Conservation (phyloP, 2,329 filamentous ascomycete genomes). For the Beauveria sp. region DNA sequence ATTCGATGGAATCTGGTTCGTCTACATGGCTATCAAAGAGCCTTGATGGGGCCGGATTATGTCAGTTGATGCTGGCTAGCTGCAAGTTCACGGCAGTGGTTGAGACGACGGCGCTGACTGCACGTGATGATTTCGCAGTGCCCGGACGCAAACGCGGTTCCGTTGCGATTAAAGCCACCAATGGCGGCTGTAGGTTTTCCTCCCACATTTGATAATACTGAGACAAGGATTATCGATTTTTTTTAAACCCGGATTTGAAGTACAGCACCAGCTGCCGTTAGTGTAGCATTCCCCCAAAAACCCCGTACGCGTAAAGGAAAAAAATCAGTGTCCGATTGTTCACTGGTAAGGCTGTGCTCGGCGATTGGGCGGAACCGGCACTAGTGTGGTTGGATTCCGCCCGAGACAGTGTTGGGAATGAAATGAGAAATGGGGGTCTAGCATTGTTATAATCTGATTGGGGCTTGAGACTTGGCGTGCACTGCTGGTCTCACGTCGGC, state of each 20-base stretch:
- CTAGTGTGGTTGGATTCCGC: not conserved
- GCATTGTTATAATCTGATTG: not conserved
- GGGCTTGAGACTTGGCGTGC: not conserved
- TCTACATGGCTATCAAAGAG: not conserved
- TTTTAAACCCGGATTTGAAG: too few relatives aligned
- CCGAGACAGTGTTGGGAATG: not conserved
- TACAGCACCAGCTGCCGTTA: too few relatives aligned
- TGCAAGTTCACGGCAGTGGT: not conserved
- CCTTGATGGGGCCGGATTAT: not conserved
- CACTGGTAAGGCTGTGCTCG: not conserved
- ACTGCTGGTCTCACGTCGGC: not conserved
- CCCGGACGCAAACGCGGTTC: not conserved
- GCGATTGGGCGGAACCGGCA: not conserved
- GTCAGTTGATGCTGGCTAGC: not conserved
- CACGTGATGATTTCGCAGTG: not conserved
- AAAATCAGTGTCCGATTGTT: too few relatives aligned
- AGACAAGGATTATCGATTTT: too few relatives aligned
- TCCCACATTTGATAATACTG: too few relatives aligned
- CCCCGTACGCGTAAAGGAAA: too few relatives aligned
- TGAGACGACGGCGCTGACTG: not conserved
- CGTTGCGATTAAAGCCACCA: not conserved
- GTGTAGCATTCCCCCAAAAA: too few relatives aligned
- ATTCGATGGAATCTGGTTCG: not conserved
- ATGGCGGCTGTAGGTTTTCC: too few relatives aligned
- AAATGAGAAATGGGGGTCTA: constrained; percentile 2